A percentile compares a stretch with the other conserved stretches of the same genome.
phyloP scores from a whole-genome alignment of 148 eudicot species.

The Oxyria digyna region DNA sequence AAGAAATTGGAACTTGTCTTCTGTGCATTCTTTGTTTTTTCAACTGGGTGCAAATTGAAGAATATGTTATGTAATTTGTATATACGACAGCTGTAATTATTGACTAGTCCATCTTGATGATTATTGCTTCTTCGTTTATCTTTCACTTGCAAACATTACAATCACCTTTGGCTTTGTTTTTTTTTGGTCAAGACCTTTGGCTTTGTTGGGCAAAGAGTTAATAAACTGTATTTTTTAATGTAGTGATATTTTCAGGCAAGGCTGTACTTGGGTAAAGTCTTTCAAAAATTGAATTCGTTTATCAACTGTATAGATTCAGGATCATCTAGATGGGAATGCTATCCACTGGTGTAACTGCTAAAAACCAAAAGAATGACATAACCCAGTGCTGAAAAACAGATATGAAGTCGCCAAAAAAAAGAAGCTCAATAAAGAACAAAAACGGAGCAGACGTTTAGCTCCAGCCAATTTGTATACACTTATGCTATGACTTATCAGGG shows the following conservation, averaged over 20 bases:
- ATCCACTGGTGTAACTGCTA: too few relatives aligned
- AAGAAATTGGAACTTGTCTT: not conserved
- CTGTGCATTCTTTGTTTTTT: constrained; percentile 7
- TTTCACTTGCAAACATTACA: not conserved
- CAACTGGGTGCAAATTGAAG: constrained; percentile 5
- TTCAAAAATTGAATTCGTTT: too few relatives aligned
- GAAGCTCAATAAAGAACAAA: not conserved
- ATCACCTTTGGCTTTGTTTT: too few relatives aligned
- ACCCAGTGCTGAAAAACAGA: not conserved
- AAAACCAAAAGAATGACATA: not conserved
- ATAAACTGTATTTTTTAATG: too few relatives aligned
- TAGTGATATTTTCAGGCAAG: too few relatives aligned
- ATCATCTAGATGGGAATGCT: not conserved
- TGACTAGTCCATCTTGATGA: constrained; percentile 2
- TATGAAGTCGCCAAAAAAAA: not conserved
- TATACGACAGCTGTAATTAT: constrained; percentile 6
- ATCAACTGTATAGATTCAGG: too few relatives aligned
- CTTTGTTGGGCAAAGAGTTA: too few relatives aligned
- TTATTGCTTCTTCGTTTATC: not conserved
- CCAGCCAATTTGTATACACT: not conserved
- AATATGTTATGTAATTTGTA: constrained; percentile 3
- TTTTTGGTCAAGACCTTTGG: too few relatives aligned
- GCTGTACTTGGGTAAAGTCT: too few relatives aligned
- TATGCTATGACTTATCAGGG: not conserved
- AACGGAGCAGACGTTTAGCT: not conserved